Evolutionary conservation across 2,329 filamentous ascomycete genomes (phyloP).

Genomic region (Dactylellina parvicollis): DNA sequence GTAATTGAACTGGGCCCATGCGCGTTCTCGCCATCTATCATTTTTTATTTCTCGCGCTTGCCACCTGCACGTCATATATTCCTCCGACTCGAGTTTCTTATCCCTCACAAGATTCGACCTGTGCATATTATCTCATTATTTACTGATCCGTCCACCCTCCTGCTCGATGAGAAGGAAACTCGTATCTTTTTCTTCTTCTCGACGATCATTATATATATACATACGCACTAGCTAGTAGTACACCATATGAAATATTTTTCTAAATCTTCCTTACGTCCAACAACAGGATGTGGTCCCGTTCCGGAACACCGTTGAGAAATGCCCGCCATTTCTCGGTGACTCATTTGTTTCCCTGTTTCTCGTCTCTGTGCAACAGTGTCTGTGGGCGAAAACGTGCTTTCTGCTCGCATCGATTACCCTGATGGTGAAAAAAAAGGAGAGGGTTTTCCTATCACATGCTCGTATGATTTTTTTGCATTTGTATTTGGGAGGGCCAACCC

Average conservation of each 20-base stretch:
- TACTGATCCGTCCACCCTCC: background rate
- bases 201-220: conserved; percentile 8
- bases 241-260: conserved; percentile 12
- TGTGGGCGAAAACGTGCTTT: no score
- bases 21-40: conserved; percentile 5
- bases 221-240: conserved; percentile 11
- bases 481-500: no score
- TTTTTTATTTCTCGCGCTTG: conserved; percentile 8
- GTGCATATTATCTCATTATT: conserved; percentile 13
- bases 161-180: conserved; percentile 6
- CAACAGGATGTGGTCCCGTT: no score
- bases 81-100: no score
- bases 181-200: conserved; percentile 5
- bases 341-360: background rate
- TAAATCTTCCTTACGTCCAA: no score
- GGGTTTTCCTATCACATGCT: no score
- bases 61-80: background rate
- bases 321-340: conserved; percentile 6
- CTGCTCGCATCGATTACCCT: no score
- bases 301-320: conserved; percentile 12
- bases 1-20: conserved; percentile 31
- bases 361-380: background rate
- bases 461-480: no score
- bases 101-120: no score
- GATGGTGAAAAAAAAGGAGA: no score